These are phyloP conservation scores for Immersiporthe knoxdaviesiana DNA, from an alignment of 2,329 filamentous ascomycete species.

Conservation along the genomic window DNA sequence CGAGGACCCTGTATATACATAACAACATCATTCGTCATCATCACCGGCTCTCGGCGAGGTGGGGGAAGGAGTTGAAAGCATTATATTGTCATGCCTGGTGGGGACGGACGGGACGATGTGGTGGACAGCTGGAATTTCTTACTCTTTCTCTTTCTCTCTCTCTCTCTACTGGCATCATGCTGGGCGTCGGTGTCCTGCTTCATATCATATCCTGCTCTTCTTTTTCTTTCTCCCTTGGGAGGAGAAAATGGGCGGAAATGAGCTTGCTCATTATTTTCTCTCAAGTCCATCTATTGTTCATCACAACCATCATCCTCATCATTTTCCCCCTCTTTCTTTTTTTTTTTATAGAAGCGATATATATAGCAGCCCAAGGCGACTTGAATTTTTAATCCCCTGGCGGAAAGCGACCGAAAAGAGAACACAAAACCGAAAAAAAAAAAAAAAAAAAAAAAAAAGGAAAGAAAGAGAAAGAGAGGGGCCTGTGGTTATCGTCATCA, in stretches of 20 bases:
- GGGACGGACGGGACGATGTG: background rate
- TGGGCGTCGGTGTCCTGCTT: conserved; percentile 9
- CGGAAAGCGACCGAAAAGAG: background rate
- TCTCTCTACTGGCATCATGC: background rate
- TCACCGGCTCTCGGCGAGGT: background rate
- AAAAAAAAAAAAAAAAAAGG: too few species aligned
- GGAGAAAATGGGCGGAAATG: background rate
- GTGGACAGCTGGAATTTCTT: background rate
- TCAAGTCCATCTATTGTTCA: background rate
- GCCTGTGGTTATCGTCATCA: background rate
- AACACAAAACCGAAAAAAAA: too few species aligned
- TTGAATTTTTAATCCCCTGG: background rate
- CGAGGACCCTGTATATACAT: conserved; percentile 11
- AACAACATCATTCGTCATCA: background rate
- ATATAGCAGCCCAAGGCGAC: conserved; percentile 16
- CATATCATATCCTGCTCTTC: background rate
- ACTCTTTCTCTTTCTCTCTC: too few species aligned
- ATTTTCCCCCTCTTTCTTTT: too few species aligned
- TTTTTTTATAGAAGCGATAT: conserved; percentile 8
- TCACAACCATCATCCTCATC: background rate
- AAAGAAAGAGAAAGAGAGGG: too few species aligned
- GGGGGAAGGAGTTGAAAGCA: background rate
- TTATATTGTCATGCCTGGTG: background rate
- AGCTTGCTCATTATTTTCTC: background rate
- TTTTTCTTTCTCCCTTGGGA: background rate